These are phyloP conservation scores for Penicillium fimorum DNA, from an alignment of 495 filamentous ascomycete species.

Conservation along the genomic window DNA sequence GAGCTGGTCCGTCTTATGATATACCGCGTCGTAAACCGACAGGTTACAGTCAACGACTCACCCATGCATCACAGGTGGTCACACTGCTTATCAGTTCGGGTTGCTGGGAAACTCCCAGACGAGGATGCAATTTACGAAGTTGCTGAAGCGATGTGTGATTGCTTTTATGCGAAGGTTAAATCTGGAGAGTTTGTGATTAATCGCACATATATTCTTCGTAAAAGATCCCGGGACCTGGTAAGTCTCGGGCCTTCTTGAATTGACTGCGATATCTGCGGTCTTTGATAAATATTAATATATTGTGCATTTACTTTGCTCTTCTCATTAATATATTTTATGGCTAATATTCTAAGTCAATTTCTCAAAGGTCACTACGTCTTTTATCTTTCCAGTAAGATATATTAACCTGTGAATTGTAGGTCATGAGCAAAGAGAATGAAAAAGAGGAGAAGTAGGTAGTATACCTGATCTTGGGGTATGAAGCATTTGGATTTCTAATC, in stretches of 20 bases:
- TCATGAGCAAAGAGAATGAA: not conserved
- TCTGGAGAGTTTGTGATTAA: not conserved
- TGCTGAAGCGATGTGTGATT: not conserved
- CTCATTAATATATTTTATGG: too few relatives aligned
- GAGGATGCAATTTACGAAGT: not conserved
- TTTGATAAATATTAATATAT: not conserved
- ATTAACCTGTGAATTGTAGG: not conserved
- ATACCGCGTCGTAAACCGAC: not conserved
- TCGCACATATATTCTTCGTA: not conserved
- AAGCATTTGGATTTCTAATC: conserved; percentile 5
- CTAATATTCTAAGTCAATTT: not conserved
- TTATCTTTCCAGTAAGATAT: not conserved
- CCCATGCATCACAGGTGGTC: conserved; percentile 2
- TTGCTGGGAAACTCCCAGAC: not conserved
- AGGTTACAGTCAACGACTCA: not conserved
- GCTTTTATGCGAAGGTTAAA: not conserved
- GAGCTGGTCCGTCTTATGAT: not conserved
- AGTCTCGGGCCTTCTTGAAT: not conserved
- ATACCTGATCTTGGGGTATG: not conserved
- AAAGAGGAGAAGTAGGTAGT: not conserved
- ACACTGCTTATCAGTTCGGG: not conserved
- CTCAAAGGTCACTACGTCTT: not conserved
- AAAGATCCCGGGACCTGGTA: not conserved
- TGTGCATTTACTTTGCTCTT: too few relatives aligned
- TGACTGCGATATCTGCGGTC: not conserved